phyloP scores from a whole-genome alignment of 345 rosid genomes.

The Lepidium didymum region DNA sequence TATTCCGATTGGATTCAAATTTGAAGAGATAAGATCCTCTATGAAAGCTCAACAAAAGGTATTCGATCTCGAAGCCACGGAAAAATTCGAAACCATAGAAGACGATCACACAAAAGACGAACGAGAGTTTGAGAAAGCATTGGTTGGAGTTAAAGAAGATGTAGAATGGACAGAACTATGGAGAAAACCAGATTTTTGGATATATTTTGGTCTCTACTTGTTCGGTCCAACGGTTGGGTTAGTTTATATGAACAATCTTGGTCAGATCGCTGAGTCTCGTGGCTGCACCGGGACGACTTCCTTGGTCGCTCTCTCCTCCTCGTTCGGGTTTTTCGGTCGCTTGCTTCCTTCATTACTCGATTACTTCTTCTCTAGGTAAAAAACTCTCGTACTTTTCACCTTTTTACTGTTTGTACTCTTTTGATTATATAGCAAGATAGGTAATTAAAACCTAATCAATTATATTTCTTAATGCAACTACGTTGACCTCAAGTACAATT shows the following conservation, averaged over 20 bases:
- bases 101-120: slow-evolving; percentile 11
- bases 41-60: slow-evolving; percentile 12
- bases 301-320: slow-evolving; percentile 71
- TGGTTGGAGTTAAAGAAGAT: slow-evolving; percentile 44
- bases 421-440: background rate
- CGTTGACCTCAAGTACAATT: slow-evolving; percentile 28
- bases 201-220: slow-evolving; percentile 62
- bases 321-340: slow-evolving; percentile 90
- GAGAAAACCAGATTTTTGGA: slow-evolving; percentile 61
- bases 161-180: slow-evolving; percentile 56
- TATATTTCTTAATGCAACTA: slow-evolving; percentile 2
- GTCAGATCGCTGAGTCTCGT: slow-evolving; percentile 88
- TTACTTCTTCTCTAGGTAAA: slow-evolving; percentile 59
- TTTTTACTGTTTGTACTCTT: background rate
- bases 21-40: background rate
- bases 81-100: background rate
- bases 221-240: slow-evolving; percentile 82
- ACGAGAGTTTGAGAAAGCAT: slow-evolving; percentile 12
- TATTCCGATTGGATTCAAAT: slow-evolving; percentile 35
- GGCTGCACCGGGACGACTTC: slow-evolving; percentile 39
- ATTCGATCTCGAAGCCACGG: slow-evolving; percentile 30
- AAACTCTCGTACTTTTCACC: background rate
- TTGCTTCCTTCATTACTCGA: slow-evolving; percentile 72
- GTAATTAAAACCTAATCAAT: background rate
- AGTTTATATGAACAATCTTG: slow-evolving; percentile 78